Conservation (phyloP, 2,329 filamentous ascomycete genomes). For the Arthroderma sp. region DNA sequence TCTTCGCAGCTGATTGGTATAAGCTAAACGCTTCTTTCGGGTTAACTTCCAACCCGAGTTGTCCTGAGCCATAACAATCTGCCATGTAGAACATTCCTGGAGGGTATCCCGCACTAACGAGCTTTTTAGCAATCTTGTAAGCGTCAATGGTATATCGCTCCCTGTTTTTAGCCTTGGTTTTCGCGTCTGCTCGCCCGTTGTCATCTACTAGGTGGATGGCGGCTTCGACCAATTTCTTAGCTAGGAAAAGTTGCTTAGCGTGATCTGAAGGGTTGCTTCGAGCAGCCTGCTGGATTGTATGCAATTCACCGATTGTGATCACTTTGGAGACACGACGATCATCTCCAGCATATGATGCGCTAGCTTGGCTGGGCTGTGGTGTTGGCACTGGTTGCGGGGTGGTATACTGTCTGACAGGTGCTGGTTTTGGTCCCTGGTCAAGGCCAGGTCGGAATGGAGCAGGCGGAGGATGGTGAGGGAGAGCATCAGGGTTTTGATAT, state of each 20-base stretch:
- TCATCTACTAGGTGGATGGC: constrained; percentile 67
- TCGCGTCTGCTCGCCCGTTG: constrained; percentile 57
- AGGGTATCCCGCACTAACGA: constrained; percentile 57
- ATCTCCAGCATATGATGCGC: neutral
- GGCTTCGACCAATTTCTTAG: constrained; percentile 77
- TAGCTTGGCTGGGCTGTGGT: constrained; percentile 9
- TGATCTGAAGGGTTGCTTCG: constrained; percentile 63
- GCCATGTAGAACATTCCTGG: constrained; percentile 92
- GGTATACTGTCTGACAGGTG: constrained; percentile 44
- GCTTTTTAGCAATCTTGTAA: constrained; percentile 82
- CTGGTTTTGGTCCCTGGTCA: constrained; percentile 35
- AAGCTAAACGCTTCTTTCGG: constrained; percentile 85
- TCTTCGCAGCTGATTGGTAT: constrained; percentile 87
- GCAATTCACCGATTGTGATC: constrained; percentile 65
- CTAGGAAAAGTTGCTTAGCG: constrained; percentile 57
- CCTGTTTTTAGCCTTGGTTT: constrained; percentile 50
- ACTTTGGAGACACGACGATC: neutral
- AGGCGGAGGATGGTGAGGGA: constrained; percentile 42
- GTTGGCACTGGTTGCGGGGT: constrained; percentile 29
- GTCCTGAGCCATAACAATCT: constrained; percentile 73
- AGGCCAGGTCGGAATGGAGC: constrained; percentile 43
- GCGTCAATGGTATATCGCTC: constrained; percentile 79
- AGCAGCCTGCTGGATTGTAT: constrained; percentile 56
- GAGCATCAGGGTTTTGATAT: constrained; percentile 40
- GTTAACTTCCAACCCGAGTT: constrained; percentile 66